Evolutionary conservation across 1,284 basidiomycete species (phyloP).

Genomic region (Uromyces viciae-fabae): DNA sequence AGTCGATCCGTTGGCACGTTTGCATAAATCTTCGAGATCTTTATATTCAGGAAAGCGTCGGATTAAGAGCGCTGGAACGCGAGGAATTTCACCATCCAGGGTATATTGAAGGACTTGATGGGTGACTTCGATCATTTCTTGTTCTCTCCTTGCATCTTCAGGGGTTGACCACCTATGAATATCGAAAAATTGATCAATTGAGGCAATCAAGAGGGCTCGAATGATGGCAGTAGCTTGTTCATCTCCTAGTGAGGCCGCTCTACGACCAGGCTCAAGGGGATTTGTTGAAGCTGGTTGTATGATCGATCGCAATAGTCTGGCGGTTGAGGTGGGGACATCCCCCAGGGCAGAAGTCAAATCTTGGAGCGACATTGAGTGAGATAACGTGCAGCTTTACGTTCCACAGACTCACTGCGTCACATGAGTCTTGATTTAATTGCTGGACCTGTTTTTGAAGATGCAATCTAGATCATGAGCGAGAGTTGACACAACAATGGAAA

Average conservation of each 20-base stretch:
- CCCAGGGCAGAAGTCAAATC: constrained; percentile 3
- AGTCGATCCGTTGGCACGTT: constrained; percentile 20
- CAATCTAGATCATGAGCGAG: too few species aligned
- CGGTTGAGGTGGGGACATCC: constrained; percentile 38
- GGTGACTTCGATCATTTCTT: constrained; percentile 3
- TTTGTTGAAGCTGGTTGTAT: constrained; percentile 18
- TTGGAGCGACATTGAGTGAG: neutral
- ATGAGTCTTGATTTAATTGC: too few species aligned
- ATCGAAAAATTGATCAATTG: constrained; percentile 28
- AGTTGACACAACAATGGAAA: too few species aligned
- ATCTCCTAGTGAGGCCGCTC: neutral
- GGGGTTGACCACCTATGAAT: constrained; percentile 13
- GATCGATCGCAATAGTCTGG: constrained; percentile 38
- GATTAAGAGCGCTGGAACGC: constrained; percentile 14
- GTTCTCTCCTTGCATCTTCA: neutral
- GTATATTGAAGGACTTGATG: constrained; percentile 6
- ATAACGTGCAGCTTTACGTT: too few species aligned
- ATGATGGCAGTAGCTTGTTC: constrained; percentile 43
- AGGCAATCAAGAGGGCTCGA: constrained; percentile 31
- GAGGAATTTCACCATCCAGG: constrained; percentile 10
- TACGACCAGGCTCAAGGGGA: constrained; percentile 20
- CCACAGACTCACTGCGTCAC: too few species aligned
- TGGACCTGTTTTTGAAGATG: too few species aligned
- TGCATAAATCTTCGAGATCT: constrained; percentile 13
- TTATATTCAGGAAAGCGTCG: constrained; percentile 26